phyloP scores from a whole-genome alignment of 1,284 basidiomycete genomes.

The Vanrija sp. region DNA sequence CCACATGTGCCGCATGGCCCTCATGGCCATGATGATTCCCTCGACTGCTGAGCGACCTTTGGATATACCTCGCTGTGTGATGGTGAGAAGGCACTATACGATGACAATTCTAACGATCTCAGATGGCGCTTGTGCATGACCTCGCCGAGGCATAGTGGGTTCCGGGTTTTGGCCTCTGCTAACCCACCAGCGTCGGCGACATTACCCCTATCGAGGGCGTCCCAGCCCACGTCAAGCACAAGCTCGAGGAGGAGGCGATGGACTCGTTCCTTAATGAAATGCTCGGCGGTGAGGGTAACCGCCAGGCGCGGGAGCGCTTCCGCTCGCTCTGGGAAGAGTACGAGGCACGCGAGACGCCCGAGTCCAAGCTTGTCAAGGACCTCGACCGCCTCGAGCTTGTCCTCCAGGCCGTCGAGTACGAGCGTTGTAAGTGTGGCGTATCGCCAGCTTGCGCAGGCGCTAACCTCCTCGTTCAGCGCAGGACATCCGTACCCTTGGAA shows the following conservation, averaged over 20 bases:
- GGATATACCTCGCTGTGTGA: conserved; percentile 64
- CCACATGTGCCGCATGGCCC: conserved; percentile 96
- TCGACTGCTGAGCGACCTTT: conserved; percentile 58
- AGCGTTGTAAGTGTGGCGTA: conserved; percentile 46
- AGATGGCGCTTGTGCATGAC: conserved; percentile 87
- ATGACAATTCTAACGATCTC: not conserved
- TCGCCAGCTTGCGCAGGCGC: too few species aligned
- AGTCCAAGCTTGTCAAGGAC: conserved; percentile 90
- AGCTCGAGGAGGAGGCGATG: conserved; percentile 72
- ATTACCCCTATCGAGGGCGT: conserved; percentile 88
- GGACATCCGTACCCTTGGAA: conserved; percentile 38
- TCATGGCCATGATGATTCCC: conserved; percentile 75
- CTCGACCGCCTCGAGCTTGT: conserved; percentile 92
- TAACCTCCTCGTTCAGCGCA: conserved; percentile 28
- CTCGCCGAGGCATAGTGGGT: conserved; percentile 81
- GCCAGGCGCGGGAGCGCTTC: conserved; percentile 72
- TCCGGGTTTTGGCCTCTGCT: not conserved
- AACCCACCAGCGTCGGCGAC: conserved; percentile 65
- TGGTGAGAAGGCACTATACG: conserved; percentile 28
- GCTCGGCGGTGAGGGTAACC: conserved; percentile 62
- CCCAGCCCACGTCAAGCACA: conserved; percentile 70
- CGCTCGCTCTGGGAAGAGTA: conserved; percentile 87
- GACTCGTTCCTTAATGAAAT: conserved; percentile 83
- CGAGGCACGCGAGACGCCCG: conserved; percentile 72
- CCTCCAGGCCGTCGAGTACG: conserved; percentile 58